These are phyloP conservation scores for Jaminaea rosea DNA, from an alignment of 1,284 basidiomycete genomes.

Conservation along the genomic window DNA sequence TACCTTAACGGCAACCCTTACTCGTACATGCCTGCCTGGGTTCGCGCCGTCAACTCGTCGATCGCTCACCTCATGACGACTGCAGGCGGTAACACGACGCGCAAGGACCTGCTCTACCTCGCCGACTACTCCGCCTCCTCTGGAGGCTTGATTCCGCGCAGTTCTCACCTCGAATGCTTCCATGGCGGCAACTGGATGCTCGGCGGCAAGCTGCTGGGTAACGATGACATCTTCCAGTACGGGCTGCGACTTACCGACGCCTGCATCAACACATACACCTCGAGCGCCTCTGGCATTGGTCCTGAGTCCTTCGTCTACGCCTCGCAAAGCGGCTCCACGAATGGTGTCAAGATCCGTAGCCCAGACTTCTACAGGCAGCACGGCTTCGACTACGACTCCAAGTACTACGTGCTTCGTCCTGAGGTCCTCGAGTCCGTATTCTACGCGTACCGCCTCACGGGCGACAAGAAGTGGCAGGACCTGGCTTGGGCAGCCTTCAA, in stretches of 20 bases:
- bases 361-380: conserved; percentile 15
- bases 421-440: conserved; percentile 38
- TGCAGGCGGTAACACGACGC: conserved; percentile 13
- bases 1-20: conserved; percentile 20
- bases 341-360: conserved; percentile 20
- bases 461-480: conserved; percentile 55
- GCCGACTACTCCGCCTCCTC: conserved; percentile 20
- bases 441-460: conserved; percentile 31
- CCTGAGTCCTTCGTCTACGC: conserved; percentile 30
- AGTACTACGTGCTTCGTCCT: conserved; percentile 30
- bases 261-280: conserved; percentile 27
- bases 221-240: conserved; percentile 15
- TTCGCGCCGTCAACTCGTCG: conserved; percentile 17
- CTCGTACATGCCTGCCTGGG: conserved; percentile 29
- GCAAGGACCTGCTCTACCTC: conserved; percentile 16
- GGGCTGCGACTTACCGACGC: conserved; percentile 22
- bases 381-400: conserved; percentile 27
- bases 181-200: conserved; percentile 35
- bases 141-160: conserved; percentile 21
- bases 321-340: conserved; percentile 13
- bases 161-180: conserved; percentile 36
- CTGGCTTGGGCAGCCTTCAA: conserved; percentile 81
- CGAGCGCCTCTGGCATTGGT: conserved; percentile 27
- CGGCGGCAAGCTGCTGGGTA: conserved; percentile 26
- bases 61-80: conserved; percentile 25